Evolutionary conservation across 495 filamentous ascomycete genomes (phyloP), one percentile per base, ranked within the genome.

Genomic region (Tuber melanosporum): DNA sequence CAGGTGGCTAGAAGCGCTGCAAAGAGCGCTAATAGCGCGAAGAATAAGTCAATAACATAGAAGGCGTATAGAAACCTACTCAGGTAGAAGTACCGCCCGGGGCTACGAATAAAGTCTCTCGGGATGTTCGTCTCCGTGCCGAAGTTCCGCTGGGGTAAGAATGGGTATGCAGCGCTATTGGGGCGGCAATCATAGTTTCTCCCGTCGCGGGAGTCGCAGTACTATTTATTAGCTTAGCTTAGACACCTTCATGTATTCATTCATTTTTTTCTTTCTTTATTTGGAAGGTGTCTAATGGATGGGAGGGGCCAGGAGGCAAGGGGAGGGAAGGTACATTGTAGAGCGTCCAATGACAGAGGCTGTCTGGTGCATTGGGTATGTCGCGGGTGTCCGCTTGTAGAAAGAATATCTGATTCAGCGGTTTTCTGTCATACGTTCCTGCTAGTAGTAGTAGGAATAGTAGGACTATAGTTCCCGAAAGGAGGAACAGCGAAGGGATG

Each of bases 51-150:
- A 79, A 93, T 89, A 76, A 93, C 83, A 78, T 89, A 87, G 82
- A 92, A 92, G n/a, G 90, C 89, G 84, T 91, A 93, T 84, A 89
- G 88, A 86, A 92, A 92, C 46, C 91, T 87, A 62, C 89, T 89
- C 52, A 88, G 85, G 83, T 91, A 87, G 84, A 87, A 93, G 84
- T 89, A 93, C 73, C 88, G 85, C 26, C 85, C 85, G 0, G 87
- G 88, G n/a, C 88, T 89, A 79, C 74, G 19, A 66, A 79, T 19
- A 42, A 83, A 83, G 43, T 75, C 76, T 10, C 10, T 39, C 8
- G 91, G 91, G 20, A 93, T 83, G 73, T 89, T 89, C 0, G 71
- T 77, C 0, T 83, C 85, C 5, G 91, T 91, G 76, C 84, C 84
- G 74, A 93, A 93, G 84, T 91, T 92, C 39, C 85, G 83, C 57